Conservation (phyloP, 1,284 basidiomycete species). For the Phellinidium pouzarii region DNA sequence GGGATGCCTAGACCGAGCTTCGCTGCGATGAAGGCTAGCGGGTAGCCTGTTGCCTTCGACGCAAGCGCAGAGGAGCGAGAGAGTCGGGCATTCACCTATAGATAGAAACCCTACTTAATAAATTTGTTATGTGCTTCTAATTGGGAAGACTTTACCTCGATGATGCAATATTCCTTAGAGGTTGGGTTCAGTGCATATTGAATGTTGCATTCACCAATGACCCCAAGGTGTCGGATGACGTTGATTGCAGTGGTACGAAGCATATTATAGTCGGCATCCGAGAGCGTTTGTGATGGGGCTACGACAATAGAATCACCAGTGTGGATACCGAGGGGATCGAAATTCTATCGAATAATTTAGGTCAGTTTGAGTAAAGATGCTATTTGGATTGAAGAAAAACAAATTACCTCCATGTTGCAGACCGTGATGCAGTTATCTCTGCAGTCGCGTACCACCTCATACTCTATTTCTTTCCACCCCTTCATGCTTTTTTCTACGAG, state of each 20-base stretch:
- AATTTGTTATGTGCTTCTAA: not conserved
- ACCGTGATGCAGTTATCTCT: constrained; percentile 97
- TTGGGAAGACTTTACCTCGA: constrained; percentile 58
- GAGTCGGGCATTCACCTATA: constrained; percentile 93
- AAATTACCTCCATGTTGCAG: constrained; percentile 96
- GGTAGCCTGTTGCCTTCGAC: constrained; percentile 98
- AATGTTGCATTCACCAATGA: constrained; percentile 98
- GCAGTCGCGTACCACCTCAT: constrained; percentile 98
- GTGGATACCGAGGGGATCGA: constrained; percentile 97
- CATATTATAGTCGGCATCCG: constrained; percentile 99
- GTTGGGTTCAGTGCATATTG: constrained; percentile 96
- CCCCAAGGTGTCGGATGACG: constrained; percentile 95
- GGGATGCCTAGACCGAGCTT: constrained; percentile 97
- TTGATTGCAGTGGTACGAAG: constrained; percentile 96
- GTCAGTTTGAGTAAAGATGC: not conserved
- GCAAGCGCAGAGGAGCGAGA: constrained; percentile 97
- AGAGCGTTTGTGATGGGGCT: constrained; percentile 95
- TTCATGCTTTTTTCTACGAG: constrained; percentile 99
- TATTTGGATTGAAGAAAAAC: constrained; percentile 6
- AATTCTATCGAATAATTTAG: constrained; percentile 59
- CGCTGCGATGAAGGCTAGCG: constrained; percentile 96
- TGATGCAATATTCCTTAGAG: constrained; percentile 97
- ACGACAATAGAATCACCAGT: constrained; percentile 99
- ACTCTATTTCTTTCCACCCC: constrained; percentile 99
- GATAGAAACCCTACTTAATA: not conserved